These are phyloP conservation scores for Mycena pura DNA, from an alignment of 768 basidiomycete genomes.

Conservation along the genomic window DNA sequence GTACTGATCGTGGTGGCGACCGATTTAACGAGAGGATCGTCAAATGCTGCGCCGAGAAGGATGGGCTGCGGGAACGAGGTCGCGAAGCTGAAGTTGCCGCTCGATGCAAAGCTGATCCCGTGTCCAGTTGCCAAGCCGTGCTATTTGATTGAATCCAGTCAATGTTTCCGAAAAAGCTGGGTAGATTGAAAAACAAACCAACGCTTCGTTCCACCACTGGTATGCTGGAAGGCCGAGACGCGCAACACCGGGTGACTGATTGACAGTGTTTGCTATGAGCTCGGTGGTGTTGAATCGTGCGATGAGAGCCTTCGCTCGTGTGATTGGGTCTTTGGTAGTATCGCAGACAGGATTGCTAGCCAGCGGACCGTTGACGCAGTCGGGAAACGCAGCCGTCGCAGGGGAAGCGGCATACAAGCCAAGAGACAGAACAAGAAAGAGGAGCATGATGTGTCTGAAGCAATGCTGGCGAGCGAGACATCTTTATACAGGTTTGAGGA, in stretches of 20 bases:
- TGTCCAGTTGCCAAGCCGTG: constrained; percentile 60
- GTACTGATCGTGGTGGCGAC: constrained; percentile 59
- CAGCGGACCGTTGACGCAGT: constrained; percentile 53
- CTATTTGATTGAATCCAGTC: constrained; percentile 30
- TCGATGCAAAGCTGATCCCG: constrained; percentile 53
- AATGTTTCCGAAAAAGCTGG: background rate
- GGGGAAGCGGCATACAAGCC: background rate
- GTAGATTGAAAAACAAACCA: constrained; percentile 37
- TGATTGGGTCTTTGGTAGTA: constrained; percentile 47
- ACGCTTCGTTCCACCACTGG: constrained; percentile 64
- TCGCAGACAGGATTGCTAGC: constrained; percentile 55
- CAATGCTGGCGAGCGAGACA: too few relatives aligned
- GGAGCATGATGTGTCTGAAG: too few relatives aligned
- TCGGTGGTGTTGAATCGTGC: constrained; percentile 56
- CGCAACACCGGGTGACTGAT: constrained; percentile 56
- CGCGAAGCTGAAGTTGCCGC: constrained; percentile 62
- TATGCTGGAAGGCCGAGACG: constrained; percentile 61
- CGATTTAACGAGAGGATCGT: constrained; percentile 54
- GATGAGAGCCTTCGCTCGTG: constrained; percentile 56
- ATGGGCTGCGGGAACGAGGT: constrained; percentile 67
- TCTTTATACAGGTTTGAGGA: too few relatives aligned
- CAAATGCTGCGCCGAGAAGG: constrained; percentile 58
- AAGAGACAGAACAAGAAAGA: background rate
- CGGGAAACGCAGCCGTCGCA: constrained; percentile 44
- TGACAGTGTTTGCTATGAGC: constrained; percentile 56